phyloP scores from a whole-genome alignment of 202 grass and related monocot species.

The Setaria italica region DNA sequence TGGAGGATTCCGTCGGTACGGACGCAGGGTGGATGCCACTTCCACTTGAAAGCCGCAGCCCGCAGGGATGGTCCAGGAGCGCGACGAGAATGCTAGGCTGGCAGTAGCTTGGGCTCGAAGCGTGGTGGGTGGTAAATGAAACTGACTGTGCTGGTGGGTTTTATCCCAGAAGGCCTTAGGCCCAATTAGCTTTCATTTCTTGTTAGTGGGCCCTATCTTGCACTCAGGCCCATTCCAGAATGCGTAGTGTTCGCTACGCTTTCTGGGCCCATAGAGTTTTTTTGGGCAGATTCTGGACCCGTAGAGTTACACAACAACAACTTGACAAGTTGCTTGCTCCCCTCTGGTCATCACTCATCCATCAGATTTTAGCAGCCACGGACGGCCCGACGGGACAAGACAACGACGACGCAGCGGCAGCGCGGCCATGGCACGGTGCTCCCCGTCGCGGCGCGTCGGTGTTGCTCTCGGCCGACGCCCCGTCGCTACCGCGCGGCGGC shows the following conservation, averaged over 20 bases:
- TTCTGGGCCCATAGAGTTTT: background rate
- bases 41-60: too few relatives aligned
- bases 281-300: too few relatives aligned
- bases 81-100: background rate
- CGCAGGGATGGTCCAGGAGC: too few relatives aligned
- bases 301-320: background rate
- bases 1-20: background rate
- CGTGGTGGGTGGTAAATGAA: background rate
- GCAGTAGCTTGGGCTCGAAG: background rate
- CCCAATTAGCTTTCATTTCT: background rate
- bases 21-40: background rate
- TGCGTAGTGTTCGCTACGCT: background rate
- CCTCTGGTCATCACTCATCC: background rate
- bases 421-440: background rate
- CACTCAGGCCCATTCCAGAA: background rate
- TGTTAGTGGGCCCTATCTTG: too few relatives aligned
- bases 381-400: background rate
- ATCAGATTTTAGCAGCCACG: too few relatives aligned
- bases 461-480: slow-evolving; percentile 35
- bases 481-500: background rate
- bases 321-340: background rate
- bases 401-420: background rate
- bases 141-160: background rate
- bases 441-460: background rate
- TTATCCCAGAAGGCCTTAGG: background rate